Percentiles rank a stretch among this genome's conserved stretches.
Evolutionary conservation across 2,329 filamentous ascomycete genomes (phyloP).

Genomic region (Alternaria alternata): DNA sequence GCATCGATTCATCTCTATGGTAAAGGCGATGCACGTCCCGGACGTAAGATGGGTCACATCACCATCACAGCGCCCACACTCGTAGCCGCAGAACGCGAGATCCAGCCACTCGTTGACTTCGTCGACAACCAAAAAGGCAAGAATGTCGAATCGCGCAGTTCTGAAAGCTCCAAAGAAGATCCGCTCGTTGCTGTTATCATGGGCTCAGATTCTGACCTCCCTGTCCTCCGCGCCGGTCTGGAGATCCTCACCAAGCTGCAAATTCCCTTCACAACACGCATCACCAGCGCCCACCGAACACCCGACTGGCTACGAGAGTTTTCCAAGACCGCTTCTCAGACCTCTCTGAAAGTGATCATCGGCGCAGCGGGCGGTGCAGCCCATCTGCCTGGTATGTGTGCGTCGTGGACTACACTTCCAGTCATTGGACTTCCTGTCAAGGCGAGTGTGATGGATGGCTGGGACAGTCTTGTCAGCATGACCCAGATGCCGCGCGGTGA

Average conservation of each 20-base stretch:
- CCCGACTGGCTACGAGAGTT: conserved; percentile 58
- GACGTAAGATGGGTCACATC: conserved; percentile 94
- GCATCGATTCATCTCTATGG: conserved; percentile 86
- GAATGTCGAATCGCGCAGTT: conserved; percentile 29
- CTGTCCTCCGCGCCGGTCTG: conserved; percentile 70
- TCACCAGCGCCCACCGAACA: conserved; percentile 74
- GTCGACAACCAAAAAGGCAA: conserved; percentile 64
- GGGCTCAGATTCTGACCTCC: conserved; percentile 82
- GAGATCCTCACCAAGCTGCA: conserved; percentile 72
- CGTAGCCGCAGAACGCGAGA: conserved; percentile 70
- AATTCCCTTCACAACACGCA: conserved; percentile 76
- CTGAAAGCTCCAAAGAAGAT: conserved; percentile 24
- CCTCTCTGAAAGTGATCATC: conserved; percentile 57
- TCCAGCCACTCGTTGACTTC: conserved; percentile 73
- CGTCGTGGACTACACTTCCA: conserved; percentile 58
- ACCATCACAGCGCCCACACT: conserved; percentile 78
- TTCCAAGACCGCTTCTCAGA: conserved; percentile 50
- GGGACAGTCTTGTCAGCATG: conserved; percentile 60
- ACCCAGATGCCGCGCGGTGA: conserved; percentile 61
- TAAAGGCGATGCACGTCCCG: conserved; percentile 82
- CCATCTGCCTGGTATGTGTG: conserved; percentile 62
- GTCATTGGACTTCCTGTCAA: conserved; percentile 62
- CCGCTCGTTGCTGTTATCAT: conserved; percentile 80
- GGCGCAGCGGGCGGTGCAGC: conserved; percentile 60
- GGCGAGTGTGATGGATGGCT: conserved; percentile 59